Evolutionary conservation across 768 basidiomycete species (phyloP).

Genomic region (Mycena rosella): DNA sequence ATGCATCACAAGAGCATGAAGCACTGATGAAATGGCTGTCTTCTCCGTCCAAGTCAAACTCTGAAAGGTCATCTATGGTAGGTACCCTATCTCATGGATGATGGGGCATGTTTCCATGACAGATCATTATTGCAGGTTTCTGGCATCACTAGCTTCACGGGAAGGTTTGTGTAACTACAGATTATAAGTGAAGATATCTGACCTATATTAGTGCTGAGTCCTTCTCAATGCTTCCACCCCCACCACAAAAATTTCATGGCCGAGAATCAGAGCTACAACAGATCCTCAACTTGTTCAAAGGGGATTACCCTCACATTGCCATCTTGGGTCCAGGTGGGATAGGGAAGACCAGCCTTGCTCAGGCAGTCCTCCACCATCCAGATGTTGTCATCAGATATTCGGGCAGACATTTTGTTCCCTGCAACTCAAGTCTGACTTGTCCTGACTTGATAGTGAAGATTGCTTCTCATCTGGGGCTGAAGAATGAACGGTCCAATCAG

Average conservation of each 20-base stretch:
- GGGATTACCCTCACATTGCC: not conserved
- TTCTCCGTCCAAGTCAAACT: not conserved
- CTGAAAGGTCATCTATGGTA: not conserved
- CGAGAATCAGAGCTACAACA: not conserved
- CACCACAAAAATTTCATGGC: not conserved
- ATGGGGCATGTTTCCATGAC: too few species aligned
- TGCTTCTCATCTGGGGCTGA: not conserved
- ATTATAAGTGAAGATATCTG: too few species aligned
- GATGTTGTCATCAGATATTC: not conserved
- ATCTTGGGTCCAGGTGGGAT: not conserved
- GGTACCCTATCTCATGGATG: not conserved
- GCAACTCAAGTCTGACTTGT: not conserved
- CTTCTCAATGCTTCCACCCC: not conserved
- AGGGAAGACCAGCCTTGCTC: not conserved
- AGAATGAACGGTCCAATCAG: not conserved
- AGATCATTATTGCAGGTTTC: too few species aligned
- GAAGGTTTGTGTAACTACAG: too few species aligned
- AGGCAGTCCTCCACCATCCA: not conserved
- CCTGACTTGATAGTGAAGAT: not conserved
- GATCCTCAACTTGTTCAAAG: not conserved
- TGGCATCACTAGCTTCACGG: too few species aligned
- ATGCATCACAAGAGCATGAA: not conserved
- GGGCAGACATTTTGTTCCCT: not conserved
- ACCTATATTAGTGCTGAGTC: not conserved
- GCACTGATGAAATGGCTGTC: slow-evolving; percentile 3